Base-by-base conservation (phyloP, 352 stramenopile species). In the Globisporangium parvum region DNA sequence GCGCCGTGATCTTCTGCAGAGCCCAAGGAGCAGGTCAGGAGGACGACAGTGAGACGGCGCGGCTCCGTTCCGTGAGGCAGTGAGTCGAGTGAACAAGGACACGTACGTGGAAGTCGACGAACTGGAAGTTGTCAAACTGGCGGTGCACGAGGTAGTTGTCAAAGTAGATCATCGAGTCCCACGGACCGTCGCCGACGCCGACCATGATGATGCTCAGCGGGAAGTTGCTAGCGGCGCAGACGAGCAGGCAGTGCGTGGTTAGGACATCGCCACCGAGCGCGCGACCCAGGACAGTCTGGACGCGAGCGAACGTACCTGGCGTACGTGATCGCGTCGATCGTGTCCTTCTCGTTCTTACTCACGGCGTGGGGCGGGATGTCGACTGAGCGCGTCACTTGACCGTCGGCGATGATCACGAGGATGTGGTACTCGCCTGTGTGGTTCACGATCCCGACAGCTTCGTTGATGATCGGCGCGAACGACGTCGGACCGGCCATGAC, bases 91-190 rank as follows among this genome's bases (percentile, higher is more conserved):
- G 39, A 44, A 9, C 20, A 1, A 26, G 3, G 23, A 23, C 8
- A 65, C 71, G 55, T 60, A 79, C 68, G 59, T 88, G 66, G 45
- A 89, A 96, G 37, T 94, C 77, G 47, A 96, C 79, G 54, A 93
- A 94, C 59, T 93, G 80, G 53, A 96, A 93, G 55, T 93, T 93
- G 69, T 95, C 86, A 59, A 93, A 93, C 35, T 83, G 75, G 53
- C 81, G 76, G 61, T 88, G 65, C 26, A 80, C 53, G 33, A 93
- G 72, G 60, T 91, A 85, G 59, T 90, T 71, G 63, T 91, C 80
- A 60, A 89, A 88, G 57, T 88, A 81, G 42, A 82, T 81, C 76
- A 92, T 87, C 20, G 72, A 80, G 47, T 91, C 80, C 81, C 80
- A 94, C 45, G 84, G 84, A 3, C 81, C 81, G 48, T 94, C 84